phyloP scores from a whole-genome alignment of 2,329 filamentous ascomycete genomes.

The Colletotrichum karsti region DNA sequence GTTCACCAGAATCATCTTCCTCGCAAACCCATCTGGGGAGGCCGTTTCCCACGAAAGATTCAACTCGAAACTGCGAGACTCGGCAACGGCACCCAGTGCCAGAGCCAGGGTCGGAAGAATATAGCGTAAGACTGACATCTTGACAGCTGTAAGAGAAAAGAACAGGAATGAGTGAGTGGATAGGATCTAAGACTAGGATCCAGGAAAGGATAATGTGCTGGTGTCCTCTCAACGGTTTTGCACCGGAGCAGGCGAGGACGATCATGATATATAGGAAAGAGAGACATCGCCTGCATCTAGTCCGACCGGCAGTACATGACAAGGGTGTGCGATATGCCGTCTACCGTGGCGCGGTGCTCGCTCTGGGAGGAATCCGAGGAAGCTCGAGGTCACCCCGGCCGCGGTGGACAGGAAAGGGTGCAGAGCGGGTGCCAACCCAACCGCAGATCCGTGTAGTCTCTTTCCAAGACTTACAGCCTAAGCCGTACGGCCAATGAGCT shows the following conservation, averaged over 20 bases:
- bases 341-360: slow-evolving; percentile 23
- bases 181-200: slow-evolving; percentile 26
- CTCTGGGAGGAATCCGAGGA: slow-evolving; percentile 16
- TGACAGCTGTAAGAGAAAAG: slow-evolving; percentile 18
- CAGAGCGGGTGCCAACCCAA: neutral
- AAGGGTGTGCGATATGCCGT: slow-evolving; percentile 20
- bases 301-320: slow-evolving; percentile 11
- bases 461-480: slow-evolving; percentile 18
- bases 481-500: slow-evolving; percentile 13
- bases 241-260: slow-evolving; percentile 6
- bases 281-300: slow-evolving; percentile 13
- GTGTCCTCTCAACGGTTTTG: neutral
- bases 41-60: slow-evolving; percentile 46
- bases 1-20: slow-evolving; percentile 62
- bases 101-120: slow-evolving; percentile 26
- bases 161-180: slow-evolving; percentile 24
- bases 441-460: slow-evolving; percentile 19
- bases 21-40: slow-evolving; percentile 53
- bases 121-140: slow-evolving; percentile 26
- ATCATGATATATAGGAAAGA: slow-evolving; percentile 29
- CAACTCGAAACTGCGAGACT: slow-evolving; percentile 32
- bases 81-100: slow-evolving; percentile 26
- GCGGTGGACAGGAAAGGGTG: slow-evolving; percentile 2
- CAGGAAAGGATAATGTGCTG: slow-evolving; percentile 15
- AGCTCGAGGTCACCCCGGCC: slow-evolving; percentile 13